Conservation (phyloP, 805 yeast genomes). For the Naumovozyma dairenensis region DNA sequence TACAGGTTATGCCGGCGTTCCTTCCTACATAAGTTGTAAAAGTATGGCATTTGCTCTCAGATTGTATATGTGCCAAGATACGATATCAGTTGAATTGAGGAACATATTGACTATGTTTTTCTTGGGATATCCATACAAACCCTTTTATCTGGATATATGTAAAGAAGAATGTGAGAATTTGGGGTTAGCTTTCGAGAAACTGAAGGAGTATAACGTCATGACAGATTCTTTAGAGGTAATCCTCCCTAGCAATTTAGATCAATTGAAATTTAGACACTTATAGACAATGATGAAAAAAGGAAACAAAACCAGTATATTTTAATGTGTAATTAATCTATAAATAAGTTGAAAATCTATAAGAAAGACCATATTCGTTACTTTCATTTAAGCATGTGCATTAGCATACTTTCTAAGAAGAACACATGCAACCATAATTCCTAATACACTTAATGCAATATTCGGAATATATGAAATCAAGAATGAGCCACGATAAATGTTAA, state of each 20-base stretch:
- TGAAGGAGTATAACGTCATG: constrained; percentile 13
- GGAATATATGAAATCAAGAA: constrained; percentile 25
- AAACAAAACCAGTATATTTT: no score
- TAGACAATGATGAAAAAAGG: background rate
- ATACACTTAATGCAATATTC: constrained; percentile 13
- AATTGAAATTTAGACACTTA: background rate
- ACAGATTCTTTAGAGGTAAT: constrained; percentile 14
- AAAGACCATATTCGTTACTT: background rate
- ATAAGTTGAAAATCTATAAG: no score
- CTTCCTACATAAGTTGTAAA: constrained; percentile 18
- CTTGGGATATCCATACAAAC: constrained; percentile 16
- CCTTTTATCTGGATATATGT: constrained; percentile 13
- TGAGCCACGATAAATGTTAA: constrained; percentile 19
- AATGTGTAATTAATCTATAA: no score
- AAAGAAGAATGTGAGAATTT: constrained; percentile 14
- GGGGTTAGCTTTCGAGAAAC: constrained; percentile 10
- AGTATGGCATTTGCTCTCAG: constrained; percentile 25
- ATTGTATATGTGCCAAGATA: constrained; percentile 11
- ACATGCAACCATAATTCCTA: constrained; percentile 14
- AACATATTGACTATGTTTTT: constrained; percentile 23
- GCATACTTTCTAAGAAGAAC: constrained; percentile 7
- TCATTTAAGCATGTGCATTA: background rate
- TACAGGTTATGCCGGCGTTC: constrained; percentile 28
- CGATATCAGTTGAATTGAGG: constrained; percentile 14
- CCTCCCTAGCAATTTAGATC: constrained; percentile 8